A percentile compares a stretch with the other conserved stretches of the same genome.
These are phyloP conservation scores for Penicillium aurantiogriseum DNA, from an alignment of 2,329 filamentous ascomycete genomes.

Conservation along the genomic window DNA sequence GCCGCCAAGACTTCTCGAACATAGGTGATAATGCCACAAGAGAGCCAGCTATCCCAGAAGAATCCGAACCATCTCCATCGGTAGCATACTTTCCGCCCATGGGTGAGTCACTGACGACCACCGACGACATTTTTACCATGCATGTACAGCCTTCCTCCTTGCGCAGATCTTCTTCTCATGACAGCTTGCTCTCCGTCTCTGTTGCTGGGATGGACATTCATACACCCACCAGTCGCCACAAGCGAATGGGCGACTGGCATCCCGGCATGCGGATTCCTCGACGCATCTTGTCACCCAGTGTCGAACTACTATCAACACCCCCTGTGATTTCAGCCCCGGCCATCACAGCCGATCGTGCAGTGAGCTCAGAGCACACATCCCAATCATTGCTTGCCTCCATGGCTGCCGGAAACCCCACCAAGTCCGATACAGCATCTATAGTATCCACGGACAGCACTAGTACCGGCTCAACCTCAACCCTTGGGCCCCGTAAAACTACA, in stretches of 20 bases:
- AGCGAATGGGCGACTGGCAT: conserved; percentile 64
- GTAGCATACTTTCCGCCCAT: conserved; percentile 17
- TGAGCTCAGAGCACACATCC: conserved; percentile 27
- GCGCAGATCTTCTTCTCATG: conserved; percentile 72
- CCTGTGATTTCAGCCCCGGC: conserved; percentile 41
- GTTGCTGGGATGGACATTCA: conserved; percentile 87
- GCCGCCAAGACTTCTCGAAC: conserved; percentile 13
- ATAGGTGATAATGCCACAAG: conserved; percentile 19
- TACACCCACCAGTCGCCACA: conserved; percentile 71
- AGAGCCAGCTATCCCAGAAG: conserved; percentile 41
- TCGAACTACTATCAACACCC: conserved; percentile 40
- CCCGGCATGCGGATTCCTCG: conserved; percentile 49
- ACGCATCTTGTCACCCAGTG: conserved; percentile 47
- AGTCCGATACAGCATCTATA: conserved; percentile 26
- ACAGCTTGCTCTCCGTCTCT: conserved; percentile 86
- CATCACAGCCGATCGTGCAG: conserved; percentile 35
- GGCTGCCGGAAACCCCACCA: conserved; percentile 24
- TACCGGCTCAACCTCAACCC: conserved; percentile 20
- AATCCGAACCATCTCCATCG: conserved; percentile 34
- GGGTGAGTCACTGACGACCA: conserved; percentile 10
- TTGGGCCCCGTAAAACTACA: conserved; percentile 25
- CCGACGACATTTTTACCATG: conserved; percentile 25
- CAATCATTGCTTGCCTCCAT: conserved; percentile 39
- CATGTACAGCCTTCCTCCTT: conserved; percentile 46
- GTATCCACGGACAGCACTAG: conserved; percentile 24